Evolutionary conservation across 352 stramenopile genomes (phyloP), one percentile per base, ranked within the genome.

Genomic region (Phytophthora pinifolia): DNA sequence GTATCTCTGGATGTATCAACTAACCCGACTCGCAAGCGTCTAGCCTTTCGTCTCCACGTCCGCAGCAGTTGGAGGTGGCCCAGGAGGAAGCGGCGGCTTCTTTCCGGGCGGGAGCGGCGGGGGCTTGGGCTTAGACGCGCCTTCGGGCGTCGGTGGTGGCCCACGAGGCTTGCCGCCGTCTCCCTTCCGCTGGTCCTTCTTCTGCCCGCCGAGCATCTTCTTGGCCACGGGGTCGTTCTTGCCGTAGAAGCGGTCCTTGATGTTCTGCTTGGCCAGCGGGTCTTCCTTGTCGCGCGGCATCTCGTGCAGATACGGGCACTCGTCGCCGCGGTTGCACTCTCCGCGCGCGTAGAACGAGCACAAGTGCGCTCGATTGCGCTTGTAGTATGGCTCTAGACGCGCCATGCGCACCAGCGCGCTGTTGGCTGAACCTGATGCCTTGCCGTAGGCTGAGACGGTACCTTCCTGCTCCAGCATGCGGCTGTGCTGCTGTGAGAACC

Each of bases 341-440:
- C 95, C 95, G 25, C 86, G 83, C 30, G 92, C 91, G 75, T 89
- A 98, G 76, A 98, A 98, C 60, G 81, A 97, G 75, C 95, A 98
- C 44, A 98, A 72, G 52, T 97, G 88, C 56, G 89, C 79, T 25
- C 88, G 76, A 49, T 97, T 97, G 62, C 85, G 82, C 73, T 92
- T 96, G 84, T 96, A 96, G 66, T 96, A 96, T 17, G 89, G 89
- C 60, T 94, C 84, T 9, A 78, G 73, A 35, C 89, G 79, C 20
- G 88, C 86, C 59, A 97, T 76, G 31, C 89, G 82, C 36, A 97
- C 65, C 59, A 97, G 62, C 25, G 83, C 86, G 47, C 68, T 88
- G 72, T 89, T 89, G 32, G 76, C 76, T 9, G 50, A 35, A 7
- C 74, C 76, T 18, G 79, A 65, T 9, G 89, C 67, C 67, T 89